These are phyloP conservation scores for Scenedesmus sp. DNA, from an alignment of 163 green algal genomes.

Conservation along the genomic window DNA sequence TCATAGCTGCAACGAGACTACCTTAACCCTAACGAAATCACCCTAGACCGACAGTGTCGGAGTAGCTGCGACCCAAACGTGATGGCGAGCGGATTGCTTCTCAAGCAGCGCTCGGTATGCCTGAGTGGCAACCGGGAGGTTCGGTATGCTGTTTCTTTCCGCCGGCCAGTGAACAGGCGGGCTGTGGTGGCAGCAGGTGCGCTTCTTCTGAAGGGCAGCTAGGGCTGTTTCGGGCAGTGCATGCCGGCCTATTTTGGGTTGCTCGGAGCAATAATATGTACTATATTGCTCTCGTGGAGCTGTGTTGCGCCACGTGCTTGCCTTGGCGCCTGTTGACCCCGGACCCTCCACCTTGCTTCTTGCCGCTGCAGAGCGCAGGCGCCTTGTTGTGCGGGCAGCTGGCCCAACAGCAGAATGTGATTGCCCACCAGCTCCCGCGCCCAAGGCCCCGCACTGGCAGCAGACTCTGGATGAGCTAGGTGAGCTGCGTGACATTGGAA, in stretches of 20 bases:
- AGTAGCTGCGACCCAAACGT: background rate
- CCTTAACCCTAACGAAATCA: background rate
- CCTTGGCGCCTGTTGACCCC: background rate
- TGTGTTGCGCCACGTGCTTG: background rate
- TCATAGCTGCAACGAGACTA: no score
- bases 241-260: background rate
- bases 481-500: background rate
- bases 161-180: background rate
- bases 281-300: background rate
- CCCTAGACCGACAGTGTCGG: background rate
- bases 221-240: background rate
- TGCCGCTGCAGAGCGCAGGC: background rate
- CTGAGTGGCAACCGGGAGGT: background rate
- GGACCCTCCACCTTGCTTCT: background rate
- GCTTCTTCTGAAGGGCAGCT: background rate
- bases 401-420: constrained; percentile 19
- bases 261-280: background rate
- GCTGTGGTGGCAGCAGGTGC: background rate
- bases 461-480: constrained; percentile 51
- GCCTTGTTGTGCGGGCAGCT: background rate
- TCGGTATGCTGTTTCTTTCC: background rate
- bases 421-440: background rate
- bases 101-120: background rate
- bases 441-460: constrained; percentile 50
- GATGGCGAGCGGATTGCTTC: background rate